Evolutionary conservation across 116 monocot species (phyloP), one percentile per base, ranked within the genome.

Genomic region (Zostera marina): DNA sequence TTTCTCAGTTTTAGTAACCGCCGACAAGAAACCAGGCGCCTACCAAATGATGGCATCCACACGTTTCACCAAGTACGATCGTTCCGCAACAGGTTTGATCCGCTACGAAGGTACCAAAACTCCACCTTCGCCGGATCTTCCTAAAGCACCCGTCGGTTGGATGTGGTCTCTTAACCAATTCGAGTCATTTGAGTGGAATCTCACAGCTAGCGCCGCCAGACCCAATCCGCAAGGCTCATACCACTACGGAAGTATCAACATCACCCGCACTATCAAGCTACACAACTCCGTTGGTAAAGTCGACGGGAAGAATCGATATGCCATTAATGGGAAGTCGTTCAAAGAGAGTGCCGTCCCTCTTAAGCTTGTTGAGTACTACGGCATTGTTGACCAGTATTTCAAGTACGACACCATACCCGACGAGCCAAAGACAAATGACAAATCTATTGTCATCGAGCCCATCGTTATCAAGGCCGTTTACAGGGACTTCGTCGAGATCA

Each of bases 191-290:
- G 49, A 67, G 11, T 90, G 89, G 84, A 90, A 90, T 44, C 73
- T 84, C 45, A 88, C 88, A 12, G 83, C 83, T 52, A 88, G 83
- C 63, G 83, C 83, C 5, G 83, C 88, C 47, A 65, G 84, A 7
- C 91, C 85, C 13, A 85, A 91, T 66, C 91, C 91, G 0, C 85
- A 85, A 64, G 85, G 85, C 1, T 85, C 85, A 4, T 85, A 79
- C 77, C 85, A 91, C 63, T 91, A 91, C 53, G 82, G 91, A 8
- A 48, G 53, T 52, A 85, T 91, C 76, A 76, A 78, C 69, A 85
- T 77, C 67, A 77, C 91, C 21, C 65, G 85, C 9, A 84, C 91
- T 63, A 79, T 91, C 69, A 65, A 46, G 64, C 70, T 82, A 25
- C 32, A 47, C 2, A 75, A 62, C 52, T 54, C 76, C 11, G 56